phyloP scores from a whole-genome alignment of 2,329 filamentous ascomycete species.

The Dactylellina leptospora region DNA sequence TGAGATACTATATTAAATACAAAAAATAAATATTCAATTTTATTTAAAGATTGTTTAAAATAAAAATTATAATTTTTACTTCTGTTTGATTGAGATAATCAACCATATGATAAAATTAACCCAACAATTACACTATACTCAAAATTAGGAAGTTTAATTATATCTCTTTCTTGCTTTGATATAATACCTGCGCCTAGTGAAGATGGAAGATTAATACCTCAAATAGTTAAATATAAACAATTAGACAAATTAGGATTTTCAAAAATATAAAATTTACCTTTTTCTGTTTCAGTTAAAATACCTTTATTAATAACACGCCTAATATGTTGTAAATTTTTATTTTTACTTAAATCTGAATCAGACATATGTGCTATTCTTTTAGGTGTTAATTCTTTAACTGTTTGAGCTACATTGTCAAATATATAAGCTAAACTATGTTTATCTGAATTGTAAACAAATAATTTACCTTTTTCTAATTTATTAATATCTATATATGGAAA shows the following conservation, averaged over 20 bases:
- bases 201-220: neutral
- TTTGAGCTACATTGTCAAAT: neutral
- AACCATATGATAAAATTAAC: neutral
- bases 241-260: neutral
- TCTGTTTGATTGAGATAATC: neutral
- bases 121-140: neutral
- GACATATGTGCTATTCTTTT: slow-evolving; percentile 2
- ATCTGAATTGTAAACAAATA: neutral
- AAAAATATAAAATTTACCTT: neutral
- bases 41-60: neutral
- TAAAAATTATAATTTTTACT: neutral
- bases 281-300: neutral
- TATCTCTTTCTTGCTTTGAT: neutral
- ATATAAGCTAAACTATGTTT: slow-evolving; percentile 1
- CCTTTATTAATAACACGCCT: neutral
- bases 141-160: neutral
- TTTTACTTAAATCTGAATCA: neutral
- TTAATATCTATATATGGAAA: neutral
- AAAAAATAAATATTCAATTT: slow-evolving; percentile 1
- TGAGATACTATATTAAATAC: slow-evolving; percentile 7
- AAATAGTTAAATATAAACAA: neutral
- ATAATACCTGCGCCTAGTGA: neutral
- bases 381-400: neutral
- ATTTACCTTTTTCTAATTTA: neutral
- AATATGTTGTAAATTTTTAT: neutral